A percentile compares a stretch with the other conserved stretches of the same genome.
These are phyloP conservation scores for Juncus effusus DNA, from an alignment of 176 grass and related monocot species.

Conservation along the genomic window DNA sequence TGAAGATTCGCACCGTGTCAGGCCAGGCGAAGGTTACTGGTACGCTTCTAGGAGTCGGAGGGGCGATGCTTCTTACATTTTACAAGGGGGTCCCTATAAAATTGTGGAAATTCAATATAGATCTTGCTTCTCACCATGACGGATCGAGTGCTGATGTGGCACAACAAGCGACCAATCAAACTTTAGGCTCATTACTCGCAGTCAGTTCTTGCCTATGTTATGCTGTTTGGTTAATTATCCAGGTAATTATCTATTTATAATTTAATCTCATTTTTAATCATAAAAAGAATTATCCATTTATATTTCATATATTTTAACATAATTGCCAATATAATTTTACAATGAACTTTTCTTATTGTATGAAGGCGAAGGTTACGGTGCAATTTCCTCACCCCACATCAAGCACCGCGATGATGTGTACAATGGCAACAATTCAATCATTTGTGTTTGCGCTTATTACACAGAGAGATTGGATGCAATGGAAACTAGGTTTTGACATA, in stretches of 20 bases:
- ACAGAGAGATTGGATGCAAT: constrained; percentile 30
- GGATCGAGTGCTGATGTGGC: neutral
- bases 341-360: constrained; percentile 4
- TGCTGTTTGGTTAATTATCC: constrained; percentile 66
- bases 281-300: neutral
- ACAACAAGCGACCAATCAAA: constrained; percentile 27
- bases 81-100: constrained; percentile 67
- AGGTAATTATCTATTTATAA: constrained; percentile 26
- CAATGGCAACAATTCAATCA: constrained; percentile 54
- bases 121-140: constrained; percentile 34
- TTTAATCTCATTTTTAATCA: neutral
- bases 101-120: constrained; percentile 38
- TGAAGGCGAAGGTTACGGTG: constrained; percentile 43
- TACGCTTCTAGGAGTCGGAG: constrained; percentile 62
- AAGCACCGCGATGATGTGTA: constrained; percentile 71
- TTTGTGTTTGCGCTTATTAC: constrained; percentile 41
- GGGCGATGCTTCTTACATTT: constrained; percentile 90
- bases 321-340: neutral
- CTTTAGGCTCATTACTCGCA: constrained; percentile 43
- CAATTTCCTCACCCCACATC: constrained; percentile 68
- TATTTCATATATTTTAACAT: neutral
- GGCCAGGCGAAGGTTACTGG: constrained; percentile 72
- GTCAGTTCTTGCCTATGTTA: constrained; percentile 56
- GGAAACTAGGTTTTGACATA: constrained; percentile 44
- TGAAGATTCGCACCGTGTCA: constrained; percentile 32